These are phyloP conservation scores for Canavalia gladiata DNA, from an alignment of 306 rosid species.

Conservation along the genomic window DNA sequence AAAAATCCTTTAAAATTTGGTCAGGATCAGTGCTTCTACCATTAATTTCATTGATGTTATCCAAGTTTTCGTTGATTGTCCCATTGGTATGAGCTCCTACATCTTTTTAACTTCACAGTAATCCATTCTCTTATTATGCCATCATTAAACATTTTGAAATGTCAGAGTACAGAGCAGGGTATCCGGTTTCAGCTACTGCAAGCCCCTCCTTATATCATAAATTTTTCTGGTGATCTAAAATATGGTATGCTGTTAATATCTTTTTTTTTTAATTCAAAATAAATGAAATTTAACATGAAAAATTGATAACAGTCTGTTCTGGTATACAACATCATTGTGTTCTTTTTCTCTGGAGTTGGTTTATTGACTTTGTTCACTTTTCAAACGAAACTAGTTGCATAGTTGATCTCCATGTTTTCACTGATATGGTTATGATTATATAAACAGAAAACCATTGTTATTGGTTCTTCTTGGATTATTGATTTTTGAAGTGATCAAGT, in stretches of 20 bases:
- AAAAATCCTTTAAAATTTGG: conserved; percentile 75
- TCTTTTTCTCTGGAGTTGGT: conserved; percentile 6
- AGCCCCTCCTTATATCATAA: conserved; percentile 79
- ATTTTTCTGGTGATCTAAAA: conserved; percentile 85
- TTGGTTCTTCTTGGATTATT: conserved; percentile 26
- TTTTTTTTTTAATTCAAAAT: conserved; percentile 7
- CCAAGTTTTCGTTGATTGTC: conserved; percentile 86
- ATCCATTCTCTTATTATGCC: conserved; percentile 39
- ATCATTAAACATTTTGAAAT: conserved; percentile 51
- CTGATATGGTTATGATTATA: conserved; percentile 23
- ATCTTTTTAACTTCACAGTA: conserved; percentile 17
- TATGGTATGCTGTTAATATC: conserved; percentile 65
- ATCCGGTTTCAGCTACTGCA: conserved; percentile 84
- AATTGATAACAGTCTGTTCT: conserved; percentile 1
- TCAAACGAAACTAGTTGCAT: conserved; percentile 1
- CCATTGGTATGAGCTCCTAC: conserved; percentile 74
- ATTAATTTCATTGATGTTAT: conserved; percentile 82
- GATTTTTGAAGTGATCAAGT: conserved; percentile 33
- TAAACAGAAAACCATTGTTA: background rate
- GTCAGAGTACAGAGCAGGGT: conserved; percentile 85
- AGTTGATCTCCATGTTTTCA: conserved; percentile 31
- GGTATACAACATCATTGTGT: background rate
- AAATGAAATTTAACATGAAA: conserved; percentile 18
- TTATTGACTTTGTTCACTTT: conserved; percentile 11
- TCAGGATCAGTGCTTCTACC: conserved; percentile 79